Conservation (phyloP, 768 basidiomycete genomes). For the Boletus insuetus region DNA sequence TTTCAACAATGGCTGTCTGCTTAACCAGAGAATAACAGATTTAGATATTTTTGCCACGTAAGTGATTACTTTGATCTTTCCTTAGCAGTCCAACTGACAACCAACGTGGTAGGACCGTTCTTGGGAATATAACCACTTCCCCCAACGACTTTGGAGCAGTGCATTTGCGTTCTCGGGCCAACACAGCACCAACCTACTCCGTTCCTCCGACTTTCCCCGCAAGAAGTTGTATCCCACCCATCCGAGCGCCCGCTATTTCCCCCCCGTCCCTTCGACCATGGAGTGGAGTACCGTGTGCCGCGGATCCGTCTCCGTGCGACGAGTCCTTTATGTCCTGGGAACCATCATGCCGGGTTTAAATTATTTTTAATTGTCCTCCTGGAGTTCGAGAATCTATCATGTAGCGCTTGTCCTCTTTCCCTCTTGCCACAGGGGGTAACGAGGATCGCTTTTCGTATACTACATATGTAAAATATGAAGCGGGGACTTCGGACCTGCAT, state of each 20-base stretch:
- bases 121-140: constrained; percentile 35
- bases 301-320: constrained; percentile 40
- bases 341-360: constrained; percentile 38
- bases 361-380: background rate
- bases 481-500: background rate
- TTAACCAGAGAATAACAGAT: constrained; percentile 46
- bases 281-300: constrained; percentile 15
- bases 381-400: background rate
- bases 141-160: constrained; percentile 24
- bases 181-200: background rate
- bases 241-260: constrained; percentile 20
- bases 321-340: constrained; percentile 66
- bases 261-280: constrained; percentile 20
- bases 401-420: background rate
- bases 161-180: constrained; percentile 15
- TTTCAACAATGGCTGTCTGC: constrained; percentile 31
- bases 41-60: constrained; percentile 55
- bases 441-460: constrained; percentile 1
- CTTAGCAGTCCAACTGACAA: constrained; percentile 9
- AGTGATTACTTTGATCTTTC: constrained; percentile 18
- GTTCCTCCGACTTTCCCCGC: constrained; percentile 11
- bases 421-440: background rate
- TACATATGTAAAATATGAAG: background rate
- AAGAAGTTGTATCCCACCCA: constrained; percentile 13
- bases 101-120: constrained; percentile 34